Conservation (phyloP, 2,329 filamentous ascomycete species). For the Leptographium radiaticola region DNA sequence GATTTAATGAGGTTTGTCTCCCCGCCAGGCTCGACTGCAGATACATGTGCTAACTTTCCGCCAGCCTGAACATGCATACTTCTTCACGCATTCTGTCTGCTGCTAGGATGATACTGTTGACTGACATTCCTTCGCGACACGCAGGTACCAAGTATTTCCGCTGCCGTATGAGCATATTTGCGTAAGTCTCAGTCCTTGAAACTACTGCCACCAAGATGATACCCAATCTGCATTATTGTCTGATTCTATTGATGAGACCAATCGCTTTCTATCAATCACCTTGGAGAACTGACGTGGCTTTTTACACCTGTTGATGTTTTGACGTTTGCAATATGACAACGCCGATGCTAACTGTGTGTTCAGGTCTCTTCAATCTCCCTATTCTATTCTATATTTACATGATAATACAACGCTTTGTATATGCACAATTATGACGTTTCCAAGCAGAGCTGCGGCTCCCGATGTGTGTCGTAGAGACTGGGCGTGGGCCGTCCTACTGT, state of each 20-base stretch:
- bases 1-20: slow-evolving; percentile 33
- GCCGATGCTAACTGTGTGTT: not conserved
- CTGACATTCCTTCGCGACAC: slow-evolving; percentile 4
- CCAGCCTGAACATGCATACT: slow-evolving; percentile 13
- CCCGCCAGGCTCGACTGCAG: not conserved
- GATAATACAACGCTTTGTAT: not conserved
- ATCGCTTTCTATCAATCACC: slow-evolving; percentile 29
- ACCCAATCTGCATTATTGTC: slow-evolving; percentile 31
- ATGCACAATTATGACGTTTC: too few species aligned
- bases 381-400: not conserved
- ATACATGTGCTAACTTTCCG: slow-evolving; percentile 6
- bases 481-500: slow-evolving; percentile 14
- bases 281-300: slow-evolving; percentile 46
- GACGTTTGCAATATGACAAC: not conserved
- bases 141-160: slow-evolving; percentile 2
- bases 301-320: slow-evolving; percentile 11
- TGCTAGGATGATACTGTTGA: not conserved
- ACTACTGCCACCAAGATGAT: slow-evolving; percentile 26
- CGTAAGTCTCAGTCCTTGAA: not conserved
- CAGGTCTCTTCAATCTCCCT: not conserved
- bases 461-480: too few species aligned
- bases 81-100: slow-evolving; percentile 1
- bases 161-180: not conserved
- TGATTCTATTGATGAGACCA: slow-evolving; percentile 44
- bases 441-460: too few species aligned